phyloP scores from a whole-genome alignment of 176 grass and related monocot species.

The Oryza coarctata region DNA sequence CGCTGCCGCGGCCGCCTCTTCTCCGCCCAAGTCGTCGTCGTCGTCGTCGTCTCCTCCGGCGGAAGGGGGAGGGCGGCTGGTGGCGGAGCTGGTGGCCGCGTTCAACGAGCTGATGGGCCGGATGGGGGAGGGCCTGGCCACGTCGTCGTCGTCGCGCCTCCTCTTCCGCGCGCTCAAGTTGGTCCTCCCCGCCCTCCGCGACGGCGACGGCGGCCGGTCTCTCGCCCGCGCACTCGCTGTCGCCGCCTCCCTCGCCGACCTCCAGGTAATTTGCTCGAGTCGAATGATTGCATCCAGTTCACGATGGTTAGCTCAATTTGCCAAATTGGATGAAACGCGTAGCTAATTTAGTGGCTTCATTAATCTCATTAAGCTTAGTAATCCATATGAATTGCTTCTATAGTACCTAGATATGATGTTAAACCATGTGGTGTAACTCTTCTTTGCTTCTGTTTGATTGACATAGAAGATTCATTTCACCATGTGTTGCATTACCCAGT shows the following conservation, averaged over 20 bases:
- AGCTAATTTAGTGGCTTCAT: neutral
- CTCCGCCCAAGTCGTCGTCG: slow-evolving; percentile 14
- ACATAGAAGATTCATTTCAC: too few relatives aligned
- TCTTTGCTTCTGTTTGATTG: neutral
- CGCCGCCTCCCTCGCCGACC: slow-evolving; percentile 75
- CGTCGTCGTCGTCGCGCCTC: slow-evolving; percentile 73
- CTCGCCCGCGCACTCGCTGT: slow-evolving; percentile 69
- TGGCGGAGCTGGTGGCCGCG: slow-evolving; percentile 84
- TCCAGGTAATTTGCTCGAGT: slow-evolving; percentile 50
- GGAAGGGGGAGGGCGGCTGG: slow-evolving; percentile 69
- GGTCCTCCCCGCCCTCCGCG: slow-evolving; percentile 69
- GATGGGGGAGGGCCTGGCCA: slow-evolving; percentile 70
- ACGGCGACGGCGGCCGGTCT: slow-evolving; percentile 47
- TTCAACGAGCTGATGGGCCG: slow-evolving; percentile 78
- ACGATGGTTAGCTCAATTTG: neutral
- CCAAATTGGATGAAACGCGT: neutral
- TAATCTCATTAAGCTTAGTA: neutral
- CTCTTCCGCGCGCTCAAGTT: slow-evolving; percentile 83
- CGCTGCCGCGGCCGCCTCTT: slow-evolving; percentile 23
- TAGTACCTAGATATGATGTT: neutral
- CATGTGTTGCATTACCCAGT: too few relatives aligned
- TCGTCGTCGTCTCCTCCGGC: slow-evolving; percentile 16
- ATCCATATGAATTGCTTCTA: neutral
- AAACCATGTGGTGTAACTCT: neutral
- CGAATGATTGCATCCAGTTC: neutral